Evolutionary conservation across 345 rosid species (phyloP), one percentile per base, ranked within the genome.

Genomic region (Alliaria petiolata): DNA sequence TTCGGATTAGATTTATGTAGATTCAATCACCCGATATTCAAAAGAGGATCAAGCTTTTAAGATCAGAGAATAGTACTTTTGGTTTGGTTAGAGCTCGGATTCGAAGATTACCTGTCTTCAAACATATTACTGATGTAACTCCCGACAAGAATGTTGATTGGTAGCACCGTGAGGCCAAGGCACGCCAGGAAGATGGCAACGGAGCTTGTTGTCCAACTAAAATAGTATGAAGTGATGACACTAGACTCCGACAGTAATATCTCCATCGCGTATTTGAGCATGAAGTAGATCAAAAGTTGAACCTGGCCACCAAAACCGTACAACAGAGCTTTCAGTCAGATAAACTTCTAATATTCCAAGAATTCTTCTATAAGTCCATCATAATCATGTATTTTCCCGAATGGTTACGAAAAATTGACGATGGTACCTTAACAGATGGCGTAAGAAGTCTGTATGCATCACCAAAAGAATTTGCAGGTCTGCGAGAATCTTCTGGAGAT

Each of bases 71-170:
- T 15, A 13, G 16, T 58, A 19, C 2, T 36, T 58, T 3, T 58
- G 19, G 63, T 58, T 36, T 58, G 45, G 28, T 46, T 36, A 44
- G 19, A 57, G 64, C 25, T 57, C 19, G 40, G 43, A 43, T 30
- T 51, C 28, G 25, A 65, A 40, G 58, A 25, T 22, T 82, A 89
- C 99, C 99, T 90, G 81, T 95, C 99, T 77, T 95, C 93, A 77
- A 95, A 95, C 93, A 95, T 92, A 76, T 95, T 95, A 82, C 96
- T 92, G 47, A 95, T 84, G 82, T 92, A 95, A 85, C 90, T 90
- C 62, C 99, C 99, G 2, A 95, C 97, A 45, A 88, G 16, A 45
- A 92, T 76, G 81, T 95, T 95, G 50, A 95, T 81, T 0, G 99
- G 99, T 73, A 95, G 91, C 76, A 95, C 99, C 0, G 97, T 95